Base-by-base conservation (phyloP, 2,329 filamentous ascomycete species). In the Nemania sp. region DNA sequence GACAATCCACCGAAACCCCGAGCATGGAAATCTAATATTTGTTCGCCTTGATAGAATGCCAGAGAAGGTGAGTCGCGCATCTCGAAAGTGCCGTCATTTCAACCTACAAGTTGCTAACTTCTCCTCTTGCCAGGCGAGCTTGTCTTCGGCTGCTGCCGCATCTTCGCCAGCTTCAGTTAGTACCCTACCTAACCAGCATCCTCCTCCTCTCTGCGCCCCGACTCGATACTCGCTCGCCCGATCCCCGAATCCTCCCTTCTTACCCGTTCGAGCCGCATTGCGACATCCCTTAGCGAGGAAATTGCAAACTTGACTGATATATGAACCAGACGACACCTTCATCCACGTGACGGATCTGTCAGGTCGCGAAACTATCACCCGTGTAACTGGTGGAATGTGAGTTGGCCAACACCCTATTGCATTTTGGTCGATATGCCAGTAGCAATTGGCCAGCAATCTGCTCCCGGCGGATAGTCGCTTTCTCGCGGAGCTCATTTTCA, bases 341-440 rank as follows among this genome's bases (percentile, higher is more conserved):
- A 95, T 99, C 79, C 95, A 99, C 85, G 92, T 99, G 79, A 99
- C 95, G 85, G 95, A 98, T 96, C 92, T 99, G 53, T 66, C 64
- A 25, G 95, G 95, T 84, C 95, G 95, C 83, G 95, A 99, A 90
- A 99, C 96, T 84, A 97, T 99, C 86, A 91, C 88, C 88, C 93
- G 95, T 91, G 94, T 99, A 74, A 99, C 96, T 76, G 95, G 96
- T 85, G 96, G 96, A 79, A 99, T 99, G 63, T 65, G 39, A 65
- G 63, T 65, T 53, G 34, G 21, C 7, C 20, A 40, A 20, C 20
- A 5, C 20, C 52, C 21, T 17, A 4, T 21, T 40, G 20, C 5
- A 17, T 48, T 39, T 25, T 51, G 15, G 55, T 34, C 12, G 15
- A 34, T 52, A 25, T 17, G 37, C 32, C 18, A 5, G 39, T 40